These are phyloP conservation scores for Raphanus hybrid DNA, from an alignment of 441 rosid species.

Conservation along the genomic window DNA sequence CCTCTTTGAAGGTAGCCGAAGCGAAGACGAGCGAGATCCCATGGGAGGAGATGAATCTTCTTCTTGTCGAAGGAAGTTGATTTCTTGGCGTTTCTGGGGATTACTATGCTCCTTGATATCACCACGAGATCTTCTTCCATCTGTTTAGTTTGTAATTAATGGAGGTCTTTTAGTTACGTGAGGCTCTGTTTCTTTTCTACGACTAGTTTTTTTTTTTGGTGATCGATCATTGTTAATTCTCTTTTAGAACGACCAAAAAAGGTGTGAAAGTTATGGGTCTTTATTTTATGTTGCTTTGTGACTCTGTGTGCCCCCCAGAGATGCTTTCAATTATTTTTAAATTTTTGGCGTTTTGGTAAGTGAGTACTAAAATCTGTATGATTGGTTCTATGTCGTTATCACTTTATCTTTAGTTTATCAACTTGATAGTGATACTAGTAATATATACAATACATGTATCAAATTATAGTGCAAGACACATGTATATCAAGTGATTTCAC, in stretches of 20 bases:
- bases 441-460: background rate
- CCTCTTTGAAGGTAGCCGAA: conserved; percentile 47
- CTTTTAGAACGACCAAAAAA: background rate
- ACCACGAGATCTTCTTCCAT: conserved; percentile 34
- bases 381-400: conserved; percentile 8
- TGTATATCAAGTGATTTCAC: background rate
- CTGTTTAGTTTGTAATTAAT: background rate
- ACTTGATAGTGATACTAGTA: background rate
- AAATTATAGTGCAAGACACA: background rate
- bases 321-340: background rate
- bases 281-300: background rate
- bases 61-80: background rate
- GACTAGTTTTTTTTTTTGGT: background rate
- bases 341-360: no score
- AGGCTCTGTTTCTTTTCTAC: background rate
- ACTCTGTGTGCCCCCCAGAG: no score
- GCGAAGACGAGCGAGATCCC: conserved; percentile 44
- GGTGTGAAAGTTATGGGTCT: background rate
- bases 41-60: conserved; percentile 42
- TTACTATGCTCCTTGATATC: conserved; percentile 18
- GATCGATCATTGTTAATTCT: background rate
- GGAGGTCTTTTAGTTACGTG: background rate
- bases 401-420: conserved; percentile 10
- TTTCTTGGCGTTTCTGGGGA: conserved; percentile 17
- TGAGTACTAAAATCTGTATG: background rate